phyloP scores from a whole-genome alignment of 805 yeast species.

The Kuraishia hungarica region DNA sequence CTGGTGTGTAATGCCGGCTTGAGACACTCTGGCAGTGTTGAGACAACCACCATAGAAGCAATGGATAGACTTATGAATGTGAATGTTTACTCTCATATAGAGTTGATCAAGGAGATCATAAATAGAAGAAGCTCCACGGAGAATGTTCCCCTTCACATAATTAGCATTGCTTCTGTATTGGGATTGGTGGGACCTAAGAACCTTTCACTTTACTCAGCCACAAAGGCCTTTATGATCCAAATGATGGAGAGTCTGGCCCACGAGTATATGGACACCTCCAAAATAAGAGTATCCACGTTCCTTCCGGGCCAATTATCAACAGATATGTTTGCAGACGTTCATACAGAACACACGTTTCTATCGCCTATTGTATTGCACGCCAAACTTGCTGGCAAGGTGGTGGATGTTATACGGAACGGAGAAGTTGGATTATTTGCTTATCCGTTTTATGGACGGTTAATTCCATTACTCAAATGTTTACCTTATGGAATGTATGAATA shows the following conservation, averaged over 20 bases:
- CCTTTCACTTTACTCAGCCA: conserved; percentile 38
- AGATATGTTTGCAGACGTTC: conserved; percentile 38
- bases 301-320: conserved; percentile 44
- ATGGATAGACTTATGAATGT: conserved; percentile 25
- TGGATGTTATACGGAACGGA: conserved; percentile 26
- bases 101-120: conserved; percentile 24
- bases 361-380: conserved; percentile 38
- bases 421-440: conserved; percentile 31
- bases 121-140: conserved; percentile 14
- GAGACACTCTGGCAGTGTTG: conserved; percentile 25
- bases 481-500: conserved; percentile 31
- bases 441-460: conserved; percentile 38
- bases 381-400: conserved; percentile 27
- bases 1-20: conserved; percentile 43
- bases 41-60: conserved; percentile 15
- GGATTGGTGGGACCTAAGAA: conserved; percentile 41
- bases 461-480: conserved; percentile 31
- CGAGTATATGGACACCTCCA: conserved; percentile 21
- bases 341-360: conserved; percentile 28
- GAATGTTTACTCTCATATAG: conserved; percentile 35
- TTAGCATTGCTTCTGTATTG: conserved; percentile 36
- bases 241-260: conserved; percentile 35
- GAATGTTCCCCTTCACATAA: conserved; percentile 24
- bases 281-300: conserved; percentile 28
- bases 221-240: conserved; percentile 37